Percentiles rank a stretch among this genome's conserved stretches.
These are phyloP conservation scores for Fusarium mundagurra DNA, from an alignment of 2,329 filamentous ascomycete species.

Conservation along the genomic window DNA sequence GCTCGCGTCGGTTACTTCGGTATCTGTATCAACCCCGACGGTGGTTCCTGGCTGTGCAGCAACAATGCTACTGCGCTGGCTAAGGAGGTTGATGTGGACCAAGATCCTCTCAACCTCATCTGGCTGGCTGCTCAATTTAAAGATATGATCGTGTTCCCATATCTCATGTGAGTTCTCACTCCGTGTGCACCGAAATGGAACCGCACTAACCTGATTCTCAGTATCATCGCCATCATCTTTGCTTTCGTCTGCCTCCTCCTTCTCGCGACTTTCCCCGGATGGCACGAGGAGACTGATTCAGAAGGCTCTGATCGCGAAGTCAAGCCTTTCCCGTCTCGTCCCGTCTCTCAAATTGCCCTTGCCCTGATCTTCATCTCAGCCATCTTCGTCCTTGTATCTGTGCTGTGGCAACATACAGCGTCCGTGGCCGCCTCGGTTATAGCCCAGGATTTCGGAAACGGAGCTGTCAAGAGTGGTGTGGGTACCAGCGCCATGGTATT, in stretches of 20 bases:
- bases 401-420: conserved; percentile 92
- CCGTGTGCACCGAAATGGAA: neutral
- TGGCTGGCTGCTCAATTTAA: conserved; percentile 98
- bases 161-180: conserved; percentile 78
- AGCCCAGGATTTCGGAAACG: conserved; percentile 91
- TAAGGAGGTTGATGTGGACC: conserved; percentile 86
- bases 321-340: conserved; percentile 91
- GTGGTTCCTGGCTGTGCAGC: conserved; percentile 91
- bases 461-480: conserved; percentile 85
- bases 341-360: conserved; percentile 91
- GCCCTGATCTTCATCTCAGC: conserved; percentile 87
- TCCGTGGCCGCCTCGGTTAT: conserved; percentile 95
- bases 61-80: conserved; percentile 96
- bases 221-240: conserved; percentile 97
- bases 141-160: conserved; percentile 97
- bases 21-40: conserved; percentile 93
- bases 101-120: conserved; percentile 95
- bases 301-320: conserved; percentile 87
- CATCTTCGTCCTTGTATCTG: conserved; percentile 78
- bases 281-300: conserved; percentile 90
- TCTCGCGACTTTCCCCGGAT: conserved; percentile 95
- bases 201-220: conserved; percentile 48
- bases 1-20: conserved; percentile 97
- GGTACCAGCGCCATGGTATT: conserved; percentile 96
- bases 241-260: conserved; percentile 96